Evolutionary conservation across 352 stramenopile species (phyloP), one percentile per base, ranked within the genome.

Genomic region (Globisporangium cystogenes): DNA sequence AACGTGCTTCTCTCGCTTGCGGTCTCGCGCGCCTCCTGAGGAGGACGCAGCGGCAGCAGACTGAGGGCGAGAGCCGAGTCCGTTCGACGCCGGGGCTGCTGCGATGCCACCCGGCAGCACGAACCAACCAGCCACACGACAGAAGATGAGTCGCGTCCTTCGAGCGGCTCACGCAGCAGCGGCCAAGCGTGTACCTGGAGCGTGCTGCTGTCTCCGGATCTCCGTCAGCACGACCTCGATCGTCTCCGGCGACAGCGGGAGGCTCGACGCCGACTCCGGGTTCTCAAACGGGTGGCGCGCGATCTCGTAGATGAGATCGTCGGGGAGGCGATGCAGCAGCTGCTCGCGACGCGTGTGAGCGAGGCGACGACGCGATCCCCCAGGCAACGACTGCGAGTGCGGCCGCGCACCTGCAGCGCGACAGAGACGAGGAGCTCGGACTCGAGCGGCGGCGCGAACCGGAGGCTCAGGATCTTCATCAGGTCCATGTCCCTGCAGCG

Each of bases 391-490:
- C 15, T 48, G 23, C 23, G 3, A 3, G n/a, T 15, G 20, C n/a
- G n/a, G n/a, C 21, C 7, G 36, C 50, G 14, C 68, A 83, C 76
- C 60, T 86, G 84, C 16, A 95, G 49, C 0, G 87, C 86, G 11
- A 95, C 75, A 3, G 86, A 93, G 40, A 96, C 76, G 12, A 96
- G 76, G 6, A 90, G 64, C 48, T 96, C 79, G 3, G 85, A 82
- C 42, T 96, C 73, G 5, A 96, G 60, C 31, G 80, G 76, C 36
- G 86, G 87, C 2, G 70, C 78, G 44, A 89, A 91, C 21, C 86
- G 81, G 27, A 88, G 77, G 43, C 89, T 95, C 16, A 96, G 64
- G 18, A 93, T 86, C 59, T 95, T 95, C 84, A 93, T 93, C 55
- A 95, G 62, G 55, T 91, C 80, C 74, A 89, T 89, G 24, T 93